Evolutionary conservation across 768 basidiomycete species (phyloP).

Genomic region (Leucocoprinus birnbaumii): DNA sequence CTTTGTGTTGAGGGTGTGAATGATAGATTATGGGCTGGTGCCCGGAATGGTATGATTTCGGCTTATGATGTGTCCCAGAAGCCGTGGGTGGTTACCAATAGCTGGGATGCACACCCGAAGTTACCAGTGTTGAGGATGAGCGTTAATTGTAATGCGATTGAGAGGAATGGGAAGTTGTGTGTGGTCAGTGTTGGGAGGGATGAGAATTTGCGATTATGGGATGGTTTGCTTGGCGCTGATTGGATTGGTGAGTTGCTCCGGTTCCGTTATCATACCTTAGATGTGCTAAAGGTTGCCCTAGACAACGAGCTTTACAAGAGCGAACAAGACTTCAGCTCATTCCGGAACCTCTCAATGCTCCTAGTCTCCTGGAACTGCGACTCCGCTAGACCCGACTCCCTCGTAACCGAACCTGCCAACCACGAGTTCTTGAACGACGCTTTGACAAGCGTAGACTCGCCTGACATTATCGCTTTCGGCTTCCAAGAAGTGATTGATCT

Average conservation of each 20-base stretch:
- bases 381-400: constrained; percentile 75
- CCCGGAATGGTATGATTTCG: constrained; percentile 75
- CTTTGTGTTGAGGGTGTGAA: constrained; percentile 83
- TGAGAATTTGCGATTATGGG: constrained; percentile 79
- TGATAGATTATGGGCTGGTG: constrained; percentile 84
- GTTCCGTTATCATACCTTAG: no score
- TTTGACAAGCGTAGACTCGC: constrained; percentile 61
- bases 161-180: constrained; percentile 59
- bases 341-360: constrained; percentile 74
- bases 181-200: constrained; percentile 78
- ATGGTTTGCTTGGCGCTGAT: constrained; percentile 79
- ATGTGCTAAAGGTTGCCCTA: constrained; percentile 22
- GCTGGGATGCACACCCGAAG: constrained; percentile 78
- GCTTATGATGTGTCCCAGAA: constrained; percentile 71
- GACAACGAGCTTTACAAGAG: constrained; percentile 75
- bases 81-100: constrained; percentile 87
- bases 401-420: constrained; percentile 68
- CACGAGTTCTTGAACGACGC: constrained; percentile 76
- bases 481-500: constrained; percentile 97
- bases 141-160: constrained; percentile 76
- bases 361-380: constrained; percentile 94
- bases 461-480: constrained; percentile 88
- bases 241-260: constrained; percentile 72
- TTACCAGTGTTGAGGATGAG: constrained; percentile 61
- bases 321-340: constrained; percentile 75